phyloP scores from a whole-genome alignment of 768 basidiomycete species.

The Pisolithus microcarpus region DNA sequence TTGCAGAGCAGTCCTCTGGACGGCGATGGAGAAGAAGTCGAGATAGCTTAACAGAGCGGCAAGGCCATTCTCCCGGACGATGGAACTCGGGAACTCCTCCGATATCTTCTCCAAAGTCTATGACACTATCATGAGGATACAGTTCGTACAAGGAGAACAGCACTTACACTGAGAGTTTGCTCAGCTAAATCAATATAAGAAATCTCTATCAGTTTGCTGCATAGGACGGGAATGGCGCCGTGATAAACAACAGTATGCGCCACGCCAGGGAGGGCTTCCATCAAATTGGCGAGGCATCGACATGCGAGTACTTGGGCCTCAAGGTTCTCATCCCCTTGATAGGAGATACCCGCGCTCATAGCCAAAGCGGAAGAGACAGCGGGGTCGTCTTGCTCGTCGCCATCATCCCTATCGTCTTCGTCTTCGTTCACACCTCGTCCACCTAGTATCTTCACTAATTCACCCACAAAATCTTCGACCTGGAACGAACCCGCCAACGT shows the following conservation, averaged over 20 bases:
- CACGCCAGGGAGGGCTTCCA: constrained; percentile 97
- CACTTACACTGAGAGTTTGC: constrained; percentile 91
- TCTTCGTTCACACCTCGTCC: constrained; percentile 65
- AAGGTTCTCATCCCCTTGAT: constrained; percentile 76
- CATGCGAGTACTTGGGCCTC: constrained; percentile 96
- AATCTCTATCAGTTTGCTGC: constrained; percentile 95
- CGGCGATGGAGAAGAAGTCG: constrained; percentile 97
- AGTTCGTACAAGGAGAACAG: constrained; percentile 3
- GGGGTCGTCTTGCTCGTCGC: constrained; percentile 56
- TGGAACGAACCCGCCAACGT: constrained; percentile 95
- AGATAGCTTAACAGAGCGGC: constrained; percentile 90
- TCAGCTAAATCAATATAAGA: constrained; percentile 98
- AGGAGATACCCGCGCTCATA: constrained; percentile 63
- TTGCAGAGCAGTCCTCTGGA: constrained; percentile 93
- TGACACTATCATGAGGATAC: constrained; percentile 11
- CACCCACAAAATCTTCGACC: constrained; percentile 85
- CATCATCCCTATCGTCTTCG: constrained; percentile 69
- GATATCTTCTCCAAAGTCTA: constrained; percentile 98
- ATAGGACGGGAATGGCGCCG: constrained; percentile 96
- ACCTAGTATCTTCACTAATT: constrained; percentile 85
- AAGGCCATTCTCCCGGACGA: constrained; percentile 92
- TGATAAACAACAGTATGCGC: constrained; percentile 98
- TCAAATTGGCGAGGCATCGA: constrained; percentile 92
- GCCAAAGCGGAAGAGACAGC: constrained; percentile 84
- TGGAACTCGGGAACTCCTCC: constrained; percentile 92